Evolutionary conservation across 371 early-diverging fungal genomes (phyloP).

Genomic region (Chytridiales sp.): DNA sequence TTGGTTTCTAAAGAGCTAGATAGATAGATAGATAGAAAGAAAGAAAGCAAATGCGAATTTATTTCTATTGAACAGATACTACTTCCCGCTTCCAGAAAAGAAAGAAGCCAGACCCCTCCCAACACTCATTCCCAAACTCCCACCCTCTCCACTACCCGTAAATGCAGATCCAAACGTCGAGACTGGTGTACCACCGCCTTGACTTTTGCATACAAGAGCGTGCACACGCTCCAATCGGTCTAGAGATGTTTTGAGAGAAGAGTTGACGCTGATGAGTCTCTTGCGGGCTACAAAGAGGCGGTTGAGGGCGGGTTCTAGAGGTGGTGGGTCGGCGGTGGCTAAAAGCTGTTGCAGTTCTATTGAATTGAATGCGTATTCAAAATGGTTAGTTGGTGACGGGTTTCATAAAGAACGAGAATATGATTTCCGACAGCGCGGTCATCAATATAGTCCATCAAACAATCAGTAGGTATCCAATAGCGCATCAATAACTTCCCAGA

Average conservation of each 20-base stretch:
- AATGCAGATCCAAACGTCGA: too few relatives aligned
- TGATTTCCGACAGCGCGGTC: background rate
- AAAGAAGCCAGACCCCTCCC: too few relatives aligned
- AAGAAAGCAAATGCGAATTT: too few relatives aligned
- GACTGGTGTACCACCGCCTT: too few relatives aligned
- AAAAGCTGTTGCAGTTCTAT: slow-evolving; percentile 26
- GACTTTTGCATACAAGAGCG: too few relatives aligned
- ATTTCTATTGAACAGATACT: too few relatives aligned
- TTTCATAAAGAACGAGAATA: background rate
- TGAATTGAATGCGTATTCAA: background rate
- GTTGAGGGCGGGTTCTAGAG: slow-evolving; percentile 18
- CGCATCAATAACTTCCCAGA: background rate
- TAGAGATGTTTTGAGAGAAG: slow-evolving; percentile 2
- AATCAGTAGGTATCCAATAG: background rate
- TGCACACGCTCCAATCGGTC: slow-evolving; percentile 24
- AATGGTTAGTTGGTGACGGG: background rate
- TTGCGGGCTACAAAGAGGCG: slow-evolving; percentile 21
- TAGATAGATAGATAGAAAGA: too few relatives aligned
- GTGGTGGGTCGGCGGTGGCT: slow-evolving; percentile 22
- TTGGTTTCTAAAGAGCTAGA: too few relatives aligned
- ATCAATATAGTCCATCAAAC: background rate
- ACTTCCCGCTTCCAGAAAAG: too few relatives aligned
- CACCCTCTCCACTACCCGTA: too few relatives aligned
- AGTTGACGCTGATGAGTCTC: slow-evolving; percentile 16
- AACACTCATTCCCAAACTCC: too few relatives aligned